phyloP scores from a whole-genome alignment of 768 basidiomycete species.

The Albatrellus ellisii region DNA sequence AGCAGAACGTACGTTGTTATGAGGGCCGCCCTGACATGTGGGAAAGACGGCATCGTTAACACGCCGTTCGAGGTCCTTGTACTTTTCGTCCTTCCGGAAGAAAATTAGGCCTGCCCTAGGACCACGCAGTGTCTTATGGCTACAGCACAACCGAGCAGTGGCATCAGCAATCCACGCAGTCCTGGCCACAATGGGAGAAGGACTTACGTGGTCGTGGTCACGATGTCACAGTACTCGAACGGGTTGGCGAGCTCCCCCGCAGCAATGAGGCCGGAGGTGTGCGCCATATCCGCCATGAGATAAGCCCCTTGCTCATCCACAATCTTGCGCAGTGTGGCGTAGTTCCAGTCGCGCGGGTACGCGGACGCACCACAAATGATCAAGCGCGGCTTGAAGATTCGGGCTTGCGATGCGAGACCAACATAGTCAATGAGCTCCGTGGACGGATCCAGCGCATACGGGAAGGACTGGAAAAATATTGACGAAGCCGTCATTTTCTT shows the following conservation, averaged over 20 bases:
- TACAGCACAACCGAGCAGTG: constrained; percentile 17
- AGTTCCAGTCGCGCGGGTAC: constrained; percentile 98
- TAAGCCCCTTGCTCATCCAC: constrained; percentile 83
- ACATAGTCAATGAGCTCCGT: constrained; percentile 88
- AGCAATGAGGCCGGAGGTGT: constrained; percentile 91
- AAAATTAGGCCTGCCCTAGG: constrained; percentile 97
- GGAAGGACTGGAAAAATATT: constrained; percentile 99
- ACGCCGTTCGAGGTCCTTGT: constrained; percentile 86
- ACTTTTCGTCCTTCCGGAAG: constrained; percentile 85
- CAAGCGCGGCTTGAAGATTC: constrained; percentile 89
- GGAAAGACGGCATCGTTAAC: constrained; percentile 99
- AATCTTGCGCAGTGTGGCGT: constrained; percentile 64
- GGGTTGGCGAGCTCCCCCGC: constrained; percentile 84
- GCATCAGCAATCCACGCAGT: no score
- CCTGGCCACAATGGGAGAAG: neutral
- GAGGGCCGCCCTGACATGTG: constrained; percentile 98
- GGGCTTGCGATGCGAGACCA: constrained; percentile 69
- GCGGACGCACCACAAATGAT: constrained; percentile 98
- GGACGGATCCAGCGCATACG: constrained; percentile 73
- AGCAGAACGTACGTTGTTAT: constrained; percentile 73
- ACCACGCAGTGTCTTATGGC: constrained; percentile 97
- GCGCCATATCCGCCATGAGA: constrained; percentile 95
- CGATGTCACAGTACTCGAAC: constrained; percentile 94
- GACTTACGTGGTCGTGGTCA: constrained; percentile 88
- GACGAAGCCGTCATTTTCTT: constrained; percentile 99